Evolutionary conservation across 768 basidiomycete species (phyloP).

Genomic region (Boletellus ananiceps): DNA sequence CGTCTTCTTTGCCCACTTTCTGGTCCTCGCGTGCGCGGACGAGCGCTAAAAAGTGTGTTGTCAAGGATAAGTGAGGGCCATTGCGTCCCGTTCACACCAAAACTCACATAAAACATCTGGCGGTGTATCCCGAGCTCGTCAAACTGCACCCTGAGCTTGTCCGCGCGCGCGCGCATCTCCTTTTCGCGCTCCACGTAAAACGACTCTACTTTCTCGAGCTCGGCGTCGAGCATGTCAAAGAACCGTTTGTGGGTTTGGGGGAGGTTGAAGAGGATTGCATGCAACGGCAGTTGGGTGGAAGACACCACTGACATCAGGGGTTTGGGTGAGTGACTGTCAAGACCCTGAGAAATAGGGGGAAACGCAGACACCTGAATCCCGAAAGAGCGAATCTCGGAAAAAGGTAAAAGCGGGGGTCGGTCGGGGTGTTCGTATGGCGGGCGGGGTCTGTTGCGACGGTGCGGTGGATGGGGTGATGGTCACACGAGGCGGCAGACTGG

Average conservation of each 20-base stretch:
- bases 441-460: conserved; percentile 13
- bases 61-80: no score
- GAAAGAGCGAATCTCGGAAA: conserved; percentile 10
- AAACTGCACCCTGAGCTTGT: conserved; percentile 60
- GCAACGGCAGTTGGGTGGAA: conserved; percentile 34
- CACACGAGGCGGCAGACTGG: conserved; percentile 6
- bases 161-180: conserved; percentile 48
- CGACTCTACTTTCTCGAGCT: conserved; percentile 79
- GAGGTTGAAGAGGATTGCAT: conserved; percentile 50
- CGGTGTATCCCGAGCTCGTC: conserved; percentile 68
- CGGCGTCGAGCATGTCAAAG: conserved; percentile 66
- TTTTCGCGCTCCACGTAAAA: conserved; percentile 75
- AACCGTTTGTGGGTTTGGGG: conserved; percentile 62
- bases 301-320: not conserved
- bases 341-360: not conserved
- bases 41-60: conserved; percentile 5
- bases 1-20: conserved; percentile 10
- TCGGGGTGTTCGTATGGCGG: conserved; percentile 7
- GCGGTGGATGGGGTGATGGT: conserved; percentile 5
- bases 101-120: conserved; percentile 49
- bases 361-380: not conserved
- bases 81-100: no score
- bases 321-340: no score
- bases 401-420: conserved; percentile 11
- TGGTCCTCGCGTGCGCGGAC: conserved; percentile 1